phyloP scores from a whole-genome alignment of 306 rosid genomes.

The Malus fusca region DNA sequence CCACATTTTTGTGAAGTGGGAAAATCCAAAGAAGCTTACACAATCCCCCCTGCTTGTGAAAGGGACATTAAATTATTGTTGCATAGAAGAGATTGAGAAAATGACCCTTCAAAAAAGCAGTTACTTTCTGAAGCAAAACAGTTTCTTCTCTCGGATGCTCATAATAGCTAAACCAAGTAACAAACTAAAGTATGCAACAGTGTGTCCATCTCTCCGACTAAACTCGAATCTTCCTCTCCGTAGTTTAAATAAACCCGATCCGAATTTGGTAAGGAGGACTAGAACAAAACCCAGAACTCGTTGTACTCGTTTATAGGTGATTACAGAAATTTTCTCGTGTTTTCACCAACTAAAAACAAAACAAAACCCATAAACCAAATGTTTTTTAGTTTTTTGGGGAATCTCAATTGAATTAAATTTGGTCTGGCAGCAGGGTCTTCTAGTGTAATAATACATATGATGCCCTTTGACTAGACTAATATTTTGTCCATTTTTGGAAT shows the following conservation, averaged over 20 bases:
- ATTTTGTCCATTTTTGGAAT: background rate
- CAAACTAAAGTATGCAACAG: too few species aligned
- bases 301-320: background rate
- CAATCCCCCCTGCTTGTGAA: slow-evolving; percentile 29
- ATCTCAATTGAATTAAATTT: background rate
- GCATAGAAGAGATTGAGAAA: slow-evolving; percentile 20
- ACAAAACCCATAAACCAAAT: too few species aligned
- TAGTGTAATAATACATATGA: background rate
- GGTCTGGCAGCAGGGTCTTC: background rate
- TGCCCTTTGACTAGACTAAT: background rate
- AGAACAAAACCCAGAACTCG: background rate
- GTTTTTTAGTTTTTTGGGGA: background rate
- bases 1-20: slow-evolving; percentile 26
- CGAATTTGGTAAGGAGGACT: background rate
- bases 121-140: slow-evolving; percentile 29
- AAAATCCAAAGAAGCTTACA: background rate
- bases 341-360: too few species aligned
- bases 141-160: slow-evolving; percentile 36
- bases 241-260: background rate
- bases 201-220: too few species aligned
- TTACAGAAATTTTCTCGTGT: too few species aligned
- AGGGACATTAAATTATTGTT: slow-evolving; percentile 40
- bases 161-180: background rate
- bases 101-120: slow-evolving; percentile 39
- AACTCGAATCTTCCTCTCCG: too few species aligned